phyloP scores from a whole-genome alignment of 1,284 basidiomycete genomes.

The Ceratobasidium sp. region DNA sequence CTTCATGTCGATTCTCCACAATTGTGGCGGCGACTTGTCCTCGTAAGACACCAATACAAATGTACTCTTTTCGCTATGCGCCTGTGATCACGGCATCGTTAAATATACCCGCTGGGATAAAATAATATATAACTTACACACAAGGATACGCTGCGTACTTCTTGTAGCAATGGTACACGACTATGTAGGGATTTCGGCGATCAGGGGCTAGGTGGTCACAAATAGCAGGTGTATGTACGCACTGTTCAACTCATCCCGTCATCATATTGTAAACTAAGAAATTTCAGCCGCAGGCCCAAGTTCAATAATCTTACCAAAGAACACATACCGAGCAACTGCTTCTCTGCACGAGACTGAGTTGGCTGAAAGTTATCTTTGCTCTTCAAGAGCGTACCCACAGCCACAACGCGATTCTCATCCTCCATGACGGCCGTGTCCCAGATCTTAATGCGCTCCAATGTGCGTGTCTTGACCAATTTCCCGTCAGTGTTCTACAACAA shows the following conservation, averaged over 20 bases:
- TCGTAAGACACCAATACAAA: conserved; percentile 75
- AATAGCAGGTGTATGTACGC: conserved; percentile 42
- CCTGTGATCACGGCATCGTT: neutral
- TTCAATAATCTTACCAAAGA: neutral
- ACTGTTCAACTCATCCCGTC: conserved; percentile 70
- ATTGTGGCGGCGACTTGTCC: too few relatives aligned
- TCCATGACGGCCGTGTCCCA: conserved; percentile 77
- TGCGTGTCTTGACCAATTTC: conserved; percentile 54
- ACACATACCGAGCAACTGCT: conserved; percentile 71
- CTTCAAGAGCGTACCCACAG: conserved; percentile 69
- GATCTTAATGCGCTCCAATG: conserved; percentile 69
- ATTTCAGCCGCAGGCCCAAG: neutral
- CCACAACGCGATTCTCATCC: conserved; percentile 63
- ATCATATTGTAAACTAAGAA: conserved; percentile 80
- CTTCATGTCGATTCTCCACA: too few relatives aligned
- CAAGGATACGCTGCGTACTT: conserved; percentile 74
- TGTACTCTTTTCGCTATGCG: conserved; percentile 41
- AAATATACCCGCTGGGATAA: neutral
- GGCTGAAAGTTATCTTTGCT: conserved; percentile 70
- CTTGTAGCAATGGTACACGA: conserved; percentile 77
- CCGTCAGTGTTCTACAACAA: conserved; percentile 59
- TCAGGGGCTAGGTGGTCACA: too few relatives aligned
- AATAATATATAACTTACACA: conserved; percentile 57
- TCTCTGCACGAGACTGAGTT: conserved; percentile 72
- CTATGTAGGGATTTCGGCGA: too few relatives aligned